Percentiles rank a stretch among this genome's conserved stretches.
Evolutionary conservation across 768 basidiomycete genomes (phyloP).

Genomic region (Tephrocybe rancida): DNA sequence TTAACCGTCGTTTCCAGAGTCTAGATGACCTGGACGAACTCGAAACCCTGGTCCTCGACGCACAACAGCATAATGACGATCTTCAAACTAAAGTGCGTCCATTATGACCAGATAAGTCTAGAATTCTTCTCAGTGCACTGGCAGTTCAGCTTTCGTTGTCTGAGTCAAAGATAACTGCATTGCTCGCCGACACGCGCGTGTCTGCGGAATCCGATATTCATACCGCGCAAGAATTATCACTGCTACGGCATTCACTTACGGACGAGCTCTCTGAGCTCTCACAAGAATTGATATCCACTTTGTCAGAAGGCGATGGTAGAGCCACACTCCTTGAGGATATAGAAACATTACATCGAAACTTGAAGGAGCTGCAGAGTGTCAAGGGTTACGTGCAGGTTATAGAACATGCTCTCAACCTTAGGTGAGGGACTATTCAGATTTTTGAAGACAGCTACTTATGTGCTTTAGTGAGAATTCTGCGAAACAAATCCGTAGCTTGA

Average conservation of each 20-base stretch:
- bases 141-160: constrained; percentile 64
- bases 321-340: constrained; percentile 82
- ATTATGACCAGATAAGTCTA: constrained; percentile 13
- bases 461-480: constrained; percentile 57
- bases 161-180: constrained; percentile 42
- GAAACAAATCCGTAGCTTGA: constrained; percentile 46
- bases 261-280: constrained; percentile 78
- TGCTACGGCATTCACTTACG: constrained; percentile 74
- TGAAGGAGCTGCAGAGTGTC: constrained; percentile 78
- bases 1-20: constrained; percentile 51
- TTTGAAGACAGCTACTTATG: constrained; percentile 7
- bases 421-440: constrained; percentile 45
- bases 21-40: constrained; percentile 54
- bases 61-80: constrained; percentile 38
- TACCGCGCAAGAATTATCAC: constrained; percentile 72
- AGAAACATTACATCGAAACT: constrained; percentile 72
- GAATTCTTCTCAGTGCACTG: constrained; percentile 35
- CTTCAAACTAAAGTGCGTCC: constrained; percentile 49
- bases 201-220: constrained; percentile 52
- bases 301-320: constrained; percentile 45
- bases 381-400: constrained; percentile 77
- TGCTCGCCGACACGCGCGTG: constrained; percentile 51
- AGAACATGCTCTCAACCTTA: constrained; percentile 67
- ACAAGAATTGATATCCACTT: constrained; percentile 60
- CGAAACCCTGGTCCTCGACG: constrained; percentile 43